Base-by-base conservation (phyloP, 495 filamentous ascomycete species). In the Podospora tetraspora region DNA sequence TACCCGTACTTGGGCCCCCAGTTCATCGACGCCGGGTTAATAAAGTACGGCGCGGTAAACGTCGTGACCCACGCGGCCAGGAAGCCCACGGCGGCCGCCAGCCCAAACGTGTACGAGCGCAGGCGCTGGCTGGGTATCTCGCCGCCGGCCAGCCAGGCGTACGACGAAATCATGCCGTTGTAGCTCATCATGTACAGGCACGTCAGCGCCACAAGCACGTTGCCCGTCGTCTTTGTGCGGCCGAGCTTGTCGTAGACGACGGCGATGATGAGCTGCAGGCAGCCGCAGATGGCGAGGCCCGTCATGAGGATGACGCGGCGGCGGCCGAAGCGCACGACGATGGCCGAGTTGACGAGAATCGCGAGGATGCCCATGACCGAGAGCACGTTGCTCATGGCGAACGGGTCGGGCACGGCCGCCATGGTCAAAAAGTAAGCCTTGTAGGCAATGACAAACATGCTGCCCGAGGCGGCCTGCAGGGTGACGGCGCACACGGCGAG, bases 391-490 rank as follows among this genome's bases (percentile, higher is more conserved):
- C 82, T 78, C 75, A 88, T 88, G 69, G 80, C 80, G 74, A 89
- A 89, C 7, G 87, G 82, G 66, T 85, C 80, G 23, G 83, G 82
- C 10, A 88, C 82, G 37, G 84, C 79, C 30, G 86, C 84, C 84
- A 89, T 89, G 69, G 84, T 80, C 74, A 89, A 87, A 79, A 89
- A 89, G 73, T 89, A 89, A 1, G 87, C 87, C 62, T 85, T 84
- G 71, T 88, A 89, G 0, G 85, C 84, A 62, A 89, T 88, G 75
- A 88, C 84, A 72, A 83, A 89, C 85, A 88, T 89, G 24, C 83
- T 80, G 2, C 87, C 87, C 1, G 82, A 84, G 1, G 86, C 85
- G 19, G 86, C 86, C 67, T 88, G 86, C 7, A 83, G 80, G 7
- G 78, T 81, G 22, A 89, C 76, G 21, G 81, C 83, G 21, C 78